phyloP scores from a whole-genome alignment of 2,329 filamentous ascomycete genomes.

The Hymenoscyphus salicellus region DNA sequence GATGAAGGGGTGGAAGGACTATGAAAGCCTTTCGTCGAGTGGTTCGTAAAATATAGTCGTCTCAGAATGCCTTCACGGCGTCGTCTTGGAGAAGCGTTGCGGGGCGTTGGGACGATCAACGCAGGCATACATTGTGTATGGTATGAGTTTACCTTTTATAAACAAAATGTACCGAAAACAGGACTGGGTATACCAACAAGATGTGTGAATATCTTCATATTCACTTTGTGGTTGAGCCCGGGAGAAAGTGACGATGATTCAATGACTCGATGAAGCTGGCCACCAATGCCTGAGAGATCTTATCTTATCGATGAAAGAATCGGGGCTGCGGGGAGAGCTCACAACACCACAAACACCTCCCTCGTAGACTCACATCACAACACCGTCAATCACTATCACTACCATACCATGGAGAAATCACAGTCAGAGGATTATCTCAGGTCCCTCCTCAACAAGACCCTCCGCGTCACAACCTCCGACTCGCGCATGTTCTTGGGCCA shows the following conservation, averaged over 20 bases:
- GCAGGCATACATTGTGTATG: not conserved
- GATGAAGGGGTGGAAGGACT: slow-evolving; percentile 20
- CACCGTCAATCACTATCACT: not conserved
- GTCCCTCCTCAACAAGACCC: slow-evolving; percentile 71
- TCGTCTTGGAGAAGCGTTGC: not conserved
- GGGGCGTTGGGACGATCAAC: not conserved
- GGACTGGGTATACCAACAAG: too few relatives aligned
- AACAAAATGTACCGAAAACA: too few relatives aligned
- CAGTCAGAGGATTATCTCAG: slow-evolving; percentile 56
- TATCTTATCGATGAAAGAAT: too few relatives aligned
- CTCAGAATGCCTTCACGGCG: not conserved
- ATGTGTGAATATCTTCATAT: too few relatives aligned
- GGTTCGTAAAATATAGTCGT: not conserved
- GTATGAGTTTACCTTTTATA: too few relatives aligned
- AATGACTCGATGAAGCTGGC: too few relatives aligned
- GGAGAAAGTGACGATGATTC: too few relatives aligned
- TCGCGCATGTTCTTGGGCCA: slow-evolving; percentile 83
- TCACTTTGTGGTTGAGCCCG: too few relatives aligned
- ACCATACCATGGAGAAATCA: slow-evolving; percentile 38
- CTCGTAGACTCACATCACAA: not conserved
- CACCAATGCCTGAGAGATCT: too few relatives aligned
- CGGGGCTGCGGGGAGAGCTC: not conserved
- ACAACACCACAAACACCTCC: not conserved
- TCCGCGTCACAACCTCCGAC: slow-evolving; percentile 78
- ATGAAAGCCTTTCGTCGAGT: not conserved